A percentile compares a stretch with the other conserved stretches of the same genome.
phyloP scores from a whole-genome alignment of 257 asterid species.

The Primulina eburnea region DNA sequence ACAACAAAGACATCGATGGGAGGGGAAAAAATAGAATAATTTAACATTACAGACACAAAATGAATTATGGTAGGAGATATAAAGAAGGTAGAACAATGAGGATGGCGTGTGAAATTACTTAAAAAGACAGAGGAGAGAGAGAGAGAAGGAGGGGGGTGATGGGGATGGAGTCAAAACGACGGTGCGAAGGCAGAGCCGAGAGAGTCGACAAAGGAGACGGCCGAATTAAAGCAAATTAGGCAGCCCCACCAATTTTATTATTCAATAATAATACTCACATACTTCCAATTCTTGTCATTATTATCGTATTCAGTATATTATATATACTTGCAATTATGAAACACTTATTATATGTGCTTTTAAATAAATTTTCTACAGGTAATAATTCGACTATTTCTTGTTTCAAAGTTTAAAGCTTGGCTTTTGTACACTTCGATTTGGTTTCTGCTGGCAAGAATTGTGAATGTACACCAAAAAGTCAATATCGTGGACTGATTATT shows the following conservation, averaged over 20 bases:
- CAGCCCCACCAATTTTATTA: not conserved
- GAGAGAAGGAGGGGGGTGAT: not conserved
- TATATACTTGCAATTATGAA: not conserved
- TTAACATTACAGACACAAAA: not conserved
- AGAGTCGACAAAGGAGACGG: not conserved
- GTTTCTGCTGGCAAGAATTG: not conserved
- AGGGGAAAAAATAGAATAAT: not conserved
- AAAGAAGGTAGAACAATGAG: not conserved
- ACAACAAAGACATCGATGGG: not conserved
- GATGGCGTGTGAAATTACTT: not conserved
- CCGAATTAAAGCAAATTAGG: not conserved
- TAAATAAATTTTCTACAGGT: too few relatives aligned
- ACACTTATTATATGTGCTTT: not conserved
- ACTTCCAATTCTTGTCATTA: not conserved
- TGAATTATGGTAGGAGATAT: too few relatives aligned
- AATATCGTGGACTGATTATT: too few relatives aligned
- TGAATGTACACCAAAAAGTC: not conserved
- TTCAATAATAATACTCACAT: not conserved
- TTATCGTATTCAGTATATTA: not conserved
- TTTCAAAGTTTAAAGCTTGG: too few relatives aligned
- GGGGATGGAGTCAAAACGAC: not conserved
- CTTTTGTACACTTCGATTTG: too few relatives aligned
- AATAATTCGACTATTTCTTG: too few relatives aligned
- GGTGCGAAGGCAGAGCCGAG: not conserved
- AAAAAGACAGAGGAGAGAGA: not conserved